Evolutionary conservation across 2,329 filamentous ascomycete species (phyloP), one percentile per base, ranked within the genome.

Genomic region (Venturia aucupariae): DNA sequence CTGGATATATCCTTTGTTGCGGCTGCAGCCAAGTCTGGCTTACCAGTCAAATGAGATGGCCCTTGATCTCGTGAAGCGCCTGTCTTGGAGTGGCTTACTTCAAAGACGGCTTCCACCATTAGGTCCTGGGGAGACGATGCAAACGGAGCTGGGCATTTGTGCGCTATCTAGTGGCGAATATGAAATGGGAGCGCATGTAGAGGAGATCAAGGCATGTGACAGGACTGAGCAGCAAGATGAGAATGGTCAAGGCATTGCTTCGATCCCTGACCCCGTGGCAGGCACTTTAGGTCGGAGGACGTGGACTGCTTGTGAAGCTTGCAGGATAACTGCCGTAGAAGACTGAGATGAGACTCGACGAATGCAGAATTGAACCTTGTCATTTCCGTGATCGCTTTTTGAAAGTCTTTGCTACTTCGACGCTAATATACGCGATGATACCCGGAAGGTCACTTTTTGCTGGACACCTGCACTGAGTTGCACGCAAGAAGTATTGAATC

Each of bases 31-130:
- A 0, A 84, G 86, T 61, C 82, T 96, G 19, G 84, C 89, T 55
- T 84, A 92, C 70, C 85, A 92, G 19, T 84, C 89, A 0, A 81
- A 84, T 61, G 86, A 85, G 66, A 80, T 90, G 17, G 89, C 90
- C 2, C 83, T 96, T 19, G 92, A 96, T 72, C 84, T 93, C 64
- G 89, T 89, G 51, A 87, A 90, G 71, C 90, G 91, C 67, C 82
- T 96, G 63, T 87, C 87, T 1, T 94, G 90, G 87, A 93, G 91
- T 68, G 92, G 92, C 1, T 86, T 89, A 38, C 76, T 96, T 65
- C 92, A 97, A 76, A 87, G 87, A 71, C 81, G 84, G 1, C 77
- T 96, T 0, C 86, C 88, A 0, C 72, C 84, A 7, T 72, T 96
- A 1, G 75, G 76, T 6, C 84, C 86, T 0, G 82, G 84, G 4